Evolutionary conservation across 1,139 yeast species (phyloP), one percentile per base, ranked within the genome.

Genomic region (Blastobotrys arbuscula): DNA sequence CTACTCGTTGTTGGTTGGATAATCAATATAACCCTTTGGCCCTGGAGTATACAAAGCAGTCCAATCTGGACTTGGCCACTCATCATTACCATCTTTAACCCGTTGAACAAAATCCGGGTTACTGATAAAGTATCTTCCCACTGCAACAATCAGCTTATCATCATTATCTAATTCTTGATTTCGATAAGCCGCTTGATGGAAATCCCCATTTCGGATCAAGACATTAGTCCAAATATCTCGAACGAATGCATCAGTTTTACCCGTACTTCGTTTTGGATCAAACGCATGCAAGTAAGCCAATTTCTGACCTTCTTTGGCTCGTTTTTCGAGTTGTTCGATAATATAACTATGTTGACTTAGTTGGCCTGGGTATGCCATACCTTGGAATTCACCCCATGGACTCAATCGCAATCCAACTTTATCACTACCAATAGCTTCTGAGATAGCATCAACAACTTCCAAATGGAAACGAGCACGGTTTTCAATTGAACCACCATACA

Each of bases 401-500:
- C 86, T 78, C 12, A 84, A 57, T 64, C 88, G 73, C 49, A 82
- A 63, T 23, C 77, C 84, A 26, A 79, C 68, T 53, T 69, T 73
- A 10, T 71, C 70, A 21, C 77, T 73, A 30, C 86, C 87, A 53
- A 82, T 63, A 13, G 59, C 61, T 3, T 49, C 57, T 19, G 47
- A 37, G 9, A 77, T 59, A 10, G 75, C 77, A 54, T 80, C 84
- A 42, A 82, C 64, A 24, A 81, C 70, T 58, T 81, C 83, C 41
- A 82, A 68, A 6, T 72, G 56, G 55, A 82, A 74, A 50, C 84
- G 69, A 24, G 82, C 73, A 54, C 88, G 73, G 67, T 82, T 82
- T 62, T 81, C 87, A 55, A 82, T 71, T 8, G 78, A 69, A 3
- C 87, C 85, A 54, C 87, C 88, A 63, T 81, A 82, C 62, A 78